Evolutionary conservation across 495 filamentous ascomycete genomes (phyloP).

Genomic region (Penicillium cosmopolitanum): DNA sequence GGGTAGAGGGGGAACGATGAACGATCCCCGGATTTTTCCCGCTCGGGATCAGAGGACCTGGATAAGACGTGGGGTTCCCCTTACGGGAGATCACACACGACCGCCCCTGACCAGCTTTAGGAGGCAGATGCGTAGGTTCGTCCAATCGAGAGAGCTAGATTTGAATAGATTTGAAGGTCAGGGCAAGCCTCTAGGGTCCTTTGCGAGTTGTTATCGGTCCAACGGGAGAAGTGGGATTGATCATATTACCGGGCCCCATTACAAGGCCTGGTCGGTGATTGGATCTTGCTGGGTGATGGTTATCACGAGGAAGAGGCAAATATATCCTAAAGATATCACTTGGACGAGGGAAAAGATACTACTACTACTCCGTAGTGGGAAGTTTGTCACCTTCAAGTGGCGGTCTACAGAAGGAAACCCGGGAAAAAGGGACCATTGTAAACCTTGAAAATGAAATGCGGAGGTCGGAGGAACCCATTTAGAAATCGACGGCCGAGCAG

Average conservation of each 20-base stretch:
- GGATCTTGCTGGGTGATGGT: constrained; percentile 11
- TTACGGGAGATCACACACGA: constrained; percentile 10
- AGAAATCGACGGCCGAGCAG: constrained; percentile 3
- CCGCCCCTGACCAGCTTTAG: constrained; percentile 14
- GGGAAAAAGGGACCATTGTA: neutral
- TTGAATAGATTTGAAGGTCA: constrained; percentile 6
- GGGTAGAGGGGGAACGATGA: constrained; percentile 4
- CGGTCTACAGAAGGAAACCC: constrained; percentile 12
- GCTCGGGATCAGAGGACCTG: constrained; percentile 10
- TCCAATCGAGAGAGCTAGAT: constrained; percentile 22
- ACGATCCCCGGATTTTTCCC: constrained; percentile 25
- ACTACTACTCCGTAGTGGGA: neutral
- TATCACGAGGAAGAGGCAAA: constrained; percentile 1
- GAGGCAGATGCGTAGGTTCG: constrained; percentile 11
- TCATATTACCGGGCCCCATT: constrained; percentile 27
- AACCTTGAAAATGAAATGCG: constrained; percentile 5
- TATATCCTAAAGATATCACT: neutral
- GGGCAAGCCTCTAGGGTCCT: constrained; percentile 4
- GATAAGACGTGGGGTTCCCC: constrained; percentile 14
- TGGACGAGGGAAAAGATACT: neutral
- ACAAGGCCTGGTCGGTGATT: constrained; percentile 29
- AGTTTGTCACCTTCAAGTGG: constrained; percentile 1
- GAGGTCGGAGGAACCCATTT: neutral
- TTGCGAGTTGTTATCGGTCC: constrained; percentile 29
- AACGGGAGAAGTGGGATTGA: constrained; percentile 30